These are phyloP conservation scores for Craterostigma plantagineum DNA, from an alignment of 257 asterid species.

Conservation along the genomic window DNA sequence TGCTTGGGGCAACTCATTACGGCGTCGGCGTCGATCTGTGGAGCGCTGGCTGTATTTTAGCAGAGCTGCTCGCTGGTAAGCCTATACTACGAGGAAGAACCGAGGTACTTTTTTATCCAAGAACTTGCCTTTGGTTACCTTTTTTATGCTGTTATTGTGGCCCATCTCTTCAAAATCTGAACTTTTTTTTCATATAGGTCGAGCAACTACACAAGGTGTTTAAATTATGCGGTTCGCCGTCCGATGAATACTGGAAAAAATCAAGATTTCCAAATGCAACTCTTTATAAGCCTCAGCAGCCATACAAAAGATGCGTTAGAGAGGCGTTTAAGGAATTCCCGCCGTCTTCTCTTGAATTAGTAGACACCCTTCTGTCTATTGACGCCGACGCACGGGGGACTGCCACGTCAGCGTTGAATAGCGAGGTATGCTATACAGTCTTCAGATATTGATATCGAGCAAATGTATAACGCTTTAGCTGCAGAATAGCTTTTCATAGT, in stretches of 20 bases:
- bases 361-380: conserved; percentile 59
- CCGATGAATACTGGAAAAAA: conserved; percentile 83
- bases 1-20: conserved; percentile 66
- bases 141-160: background rate
- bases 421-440: conserved; percentile 37
- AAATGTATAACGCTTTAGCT: no score
- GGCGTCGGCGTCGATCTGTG: conserved; percentile 84
- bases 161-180: no score
- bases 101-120: no score
- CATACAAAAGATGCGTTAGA: conserved; percentile 42
- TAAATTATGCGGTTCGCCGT: conserved; percentile 81
- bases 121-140: no score
- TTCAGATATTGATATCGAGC: no score
- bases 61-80: conserved; percentile 68
- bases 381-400: conserved; percentile 78
- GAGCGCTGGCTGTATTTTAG: conserved; percentile 96
- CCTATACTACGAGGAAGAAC: conserved; percentile 91
- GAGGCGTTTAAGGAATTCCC: conserved; percentile 76
- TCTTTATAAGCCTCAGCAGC: conserved; percentile 70
- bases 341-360: conserved; percentile 34
- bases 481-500: no score
- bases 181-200: conserved; percentile 24
- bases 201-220: conserved; percentile 91
- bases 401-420: conserved; percentile 55
- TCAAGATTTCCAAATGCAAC: conserved; percentile 60